Base-by-base conservation (phyloP, 805 yeast species). In the Suhomyces vadensis region DNA sequence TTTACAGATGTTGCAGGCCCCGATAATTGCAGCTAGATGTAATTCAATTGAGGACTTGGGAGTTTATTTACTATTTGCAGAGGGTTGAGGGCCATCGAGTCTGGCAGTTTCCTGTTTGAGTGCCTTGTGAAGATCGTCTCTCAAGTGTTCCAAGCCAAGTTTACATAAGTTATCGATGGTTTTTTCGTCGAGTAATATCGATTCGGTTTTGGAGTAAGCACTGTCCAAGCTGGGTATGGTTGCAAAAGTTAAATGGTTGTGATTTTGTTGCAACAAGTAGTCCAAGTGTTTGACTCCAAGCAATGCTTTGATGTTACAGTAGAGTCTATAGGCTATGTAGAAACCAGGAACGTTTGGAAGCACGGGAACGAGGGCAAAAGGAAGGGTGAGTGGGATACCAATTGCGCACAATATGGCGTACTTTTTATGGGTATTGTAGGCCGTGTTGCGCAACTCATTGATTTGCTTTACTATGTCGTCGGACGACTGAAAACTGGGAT, bases 331-430 rank as follows among this genome's bases (percentile, higher is more conserved):
- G 2, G 85, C 73, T 35, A 91, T 64, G 56, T 89, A 92, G 57
- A 92, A 85, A 0, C 96, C 96, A 0, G 98, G 98, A 16, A 91
- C 78, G 55, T 91, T 91, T 16, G 98, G 98, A 3, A 90, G 61
- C n/a, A 91, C 73, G 0, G 98, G 98, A 0, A 92, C 58, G 35
- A 89, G 54, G 0, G 88, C 90, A 35, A 91, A 61, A 2, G 98
- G 98, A 2, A 88, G 53, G 0, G 95, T 81, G 36, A 91, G 50
- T 1, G 97, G 97, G 3, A 92, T 63, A 3, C 82, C 81, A 11
- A 83, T 46, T 1, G 78, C 73, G 51, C 85, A 79, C 29, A 70
- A 51, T 2, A 77, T 37, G 50, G 85, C 73, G 53, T 77, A 76
- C 55, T 77, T 82, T 41, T 63, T 64, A 56, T 91, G 96, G 38